These are phyloP conservation scores for Apiosordaria backusii DNA, from an alignment of 495 filamentous ascomycete genomes.

Conservation along the genomic window DNA sequence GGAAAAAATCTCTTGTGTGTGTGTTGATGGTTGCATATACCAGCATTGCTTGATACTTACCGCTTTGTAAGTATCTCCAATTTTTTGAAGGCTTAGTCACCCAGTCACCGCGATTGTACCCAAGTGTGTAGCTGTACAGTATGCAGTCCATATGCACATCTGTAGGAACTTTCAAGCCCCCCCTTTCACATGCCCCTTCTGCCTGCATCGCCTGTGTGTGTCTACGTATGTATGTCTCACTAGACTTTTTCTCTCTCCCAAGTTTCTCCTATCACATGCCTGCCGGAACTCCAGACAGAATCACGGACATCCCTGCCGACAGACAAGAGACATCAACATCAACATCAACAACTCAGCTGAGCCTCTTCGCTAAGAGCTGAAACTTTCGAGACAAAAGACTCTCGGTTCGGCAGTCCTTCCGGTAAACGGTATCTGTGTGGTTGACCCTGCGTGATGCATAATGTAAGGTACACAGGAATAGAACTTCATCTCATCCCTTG, in stretches of 20 bases:
- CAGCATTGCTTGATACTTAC: too few relatives aligned
- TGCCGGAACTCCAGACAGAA: background rate
- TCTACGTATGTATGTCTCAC: background rate
- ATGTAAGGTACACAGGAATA: background rate
- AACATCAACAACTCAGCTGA: background rate
- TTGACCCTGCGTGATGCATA: background rate
- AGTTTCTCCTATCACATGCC: background rate
- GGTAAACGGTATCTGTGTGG: background rate
- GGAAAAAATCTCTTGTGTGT: too few relatives aligned
- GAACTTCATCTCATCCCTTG: background rate
- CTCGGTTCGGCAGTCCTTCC: background rate
- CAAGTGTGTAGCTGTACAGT: background rate
- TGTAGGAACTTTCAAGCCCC: background rate
- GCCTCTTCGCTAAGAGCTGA: background rate
- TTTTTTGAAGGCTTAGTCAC: background rate
- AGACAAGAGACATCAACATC: background rate
- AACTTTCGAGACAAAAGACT: background rate
- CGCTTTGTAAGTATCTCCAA: background rate
- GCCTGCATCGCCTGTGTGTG: background rate
- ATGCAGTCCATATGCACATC: background rate
- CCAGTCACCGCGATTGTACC: too few relatives aligned
- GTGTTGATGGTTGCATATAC: too few relatives aligned
- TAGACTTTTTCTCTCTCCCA: background rate
- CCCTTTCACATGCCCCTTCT: background rate
- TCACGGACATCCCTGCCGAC: background rate